A percentile compares a stretch with the other conserved stretches of the same genome.
Conservation (phyloP, 805 yeast species). For the Zygosaccharomyces rouxii region DNA sequence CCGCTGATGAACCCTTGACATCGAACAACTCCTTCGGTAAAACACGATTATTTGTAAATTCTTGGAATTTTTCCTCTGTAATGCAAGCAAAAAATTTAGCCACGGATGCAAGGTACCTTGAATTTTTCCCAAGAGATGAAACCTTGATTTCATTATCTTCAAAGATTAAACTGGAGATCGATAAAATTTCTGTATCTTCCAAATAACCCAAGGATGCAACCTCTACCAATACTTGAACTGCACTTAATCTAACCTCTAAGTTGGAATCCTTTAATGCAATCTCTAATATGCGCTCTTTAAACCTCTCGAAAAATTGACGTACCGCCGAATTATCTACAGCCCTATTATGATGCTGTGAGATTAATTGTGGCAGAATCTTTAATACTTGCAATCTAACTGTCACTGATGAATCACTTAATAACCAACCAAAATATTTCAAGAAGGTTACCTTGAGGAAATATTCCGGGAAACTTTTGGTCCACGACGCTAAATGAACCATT, state of each 20-base stretch:
- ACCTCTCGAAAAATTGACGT: slow-evolving; percentile 73
- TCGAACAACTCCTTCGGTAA: slow-evolving; percentile 16
- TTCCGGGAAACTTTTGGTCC: slow-evolving; percentile 72
- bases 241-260: slow-evolving; percentile 46
- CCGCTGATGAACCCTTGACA: slow-evolving; percentile 15
- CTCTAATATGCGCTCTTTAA: slow-evolving; percentile 59
- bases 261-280: slow-evolving; percentile 58
- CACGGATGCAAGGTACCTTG: slow-evolving; percentile 41
- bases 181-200: slow-evolving; percentile 51
- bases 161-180: slow-evolving; percentile 43
- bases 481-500: slow-evolving; percentile 53
- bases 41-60: slow-evolving; percentile 34
- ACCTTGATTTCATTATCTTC: slow-evolving; percentile 34
- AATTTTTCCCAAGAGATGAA: slow-evolving; percentile 31
- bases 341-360: slow-evolving; percentile 40
- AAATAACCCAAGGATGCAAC: slow-evolving; percentile 58
- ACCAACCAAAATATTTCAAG: slow-evolving; percentile 78
- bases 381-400: slow-evolving; percentile 63
- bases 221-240: slow-evolving; percentile 51
- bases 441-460: slow-evolving; percentile 64
- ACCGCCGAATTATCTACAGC: slow-evolving; percentile 53
- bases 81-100: slow-evolving; percentile 50
- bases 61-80: slow-evolving; percentile 39
- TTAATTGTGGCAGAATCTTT: slow-evolving; percentile 44
- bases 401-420: slow-evolving; percentile 64